Evolutionary conservation across 2,329 filamentous ascomycete species (phyloP).

Genomic region (Colletotrichum sp.): DNA sequence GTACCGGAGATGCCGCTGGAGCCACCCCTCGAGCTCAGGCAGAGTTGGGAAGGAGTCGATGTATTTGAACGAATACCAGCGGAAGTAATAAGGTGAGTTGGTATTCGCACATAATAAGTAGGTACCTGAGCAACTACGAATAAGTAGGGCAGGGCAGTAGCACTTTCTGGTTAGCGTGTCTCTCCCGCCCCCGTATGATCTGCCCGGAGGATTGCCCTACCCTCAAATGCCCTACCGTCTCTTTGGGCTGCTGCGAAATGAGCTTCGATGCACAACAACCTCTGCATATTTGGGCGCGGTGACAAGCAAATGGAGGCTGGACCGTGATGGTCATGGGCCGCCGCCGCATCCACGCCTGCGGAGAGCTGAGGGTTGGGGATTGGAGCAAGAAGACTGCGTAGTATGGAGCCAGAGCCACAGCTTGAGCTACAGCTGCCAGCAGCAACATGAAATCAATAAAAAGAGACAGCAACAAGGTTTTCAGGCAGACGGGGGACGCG

Average conservation of each 20-base stretch:
- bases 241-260: neutral
- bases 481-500: conserved; percentile 11
- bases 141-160: neutral
- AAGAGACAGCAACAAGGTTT: conserved; percentile 11
- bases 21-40: conserved; percentile 1
- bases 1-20: neutral
- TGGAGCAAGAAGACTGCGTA: neutral
- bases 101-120: neutral
- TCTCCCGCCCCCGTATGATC: conserved; percentile 16
- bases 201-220: conserved; percentile 13
- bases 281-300: neutral
- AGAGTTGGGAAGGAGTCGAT: neutral
- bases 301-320: neutral
- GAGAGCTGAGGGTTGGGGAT: neutral
- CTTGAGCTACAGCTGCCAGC: neutral
- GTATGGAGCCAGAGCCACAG: neutral
- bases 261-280: neutral
- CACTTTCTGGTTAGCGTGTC: conserved; percentile 3
- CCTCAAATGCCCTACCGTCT: neutral
- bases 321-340: neutral
- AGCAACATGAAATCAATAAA: neutral
- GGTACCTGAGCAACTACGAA: neutral
- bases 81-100: neutral
- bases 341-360: neutral
- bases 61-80: neutral